A percentile compares a stretch with the other conserved stretches of the same genome.
These are phyloP conservation scores for Phaffomyces antillensis DNA, from an alignment of 805 yeast genomes.

Conservation along the genomic window DNA sequence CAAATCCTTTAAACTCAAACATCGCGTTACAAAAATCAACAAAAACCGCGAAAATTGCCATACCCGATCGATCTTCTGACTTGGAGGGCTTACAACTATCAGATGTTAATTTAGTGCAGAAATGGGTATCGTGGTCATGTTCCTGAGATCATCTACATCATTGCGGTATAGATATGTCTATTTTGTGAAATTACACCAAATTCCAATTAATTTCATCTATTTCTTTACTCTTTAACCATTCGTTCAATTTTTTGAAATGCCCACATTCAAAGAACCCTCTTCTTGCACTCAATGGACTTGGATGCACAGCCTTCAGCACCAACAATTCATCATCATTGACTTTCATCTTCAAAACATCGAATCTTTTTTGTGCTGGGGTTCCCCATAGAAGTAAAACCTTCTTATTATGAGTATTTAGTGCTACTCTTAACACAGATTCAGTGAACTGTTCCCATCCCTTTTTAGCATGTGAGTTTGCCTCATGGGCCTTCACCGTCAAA, in stretches of 20 bases:
- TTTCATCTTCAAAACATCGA: conserved; percentile 23
- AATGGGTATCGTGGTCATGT: no score
- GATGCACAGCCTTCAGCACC: conserved; percentile 77
- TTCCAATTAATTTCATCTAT: conserved; percentile 62
- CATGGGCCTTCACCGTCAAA: conserved; percentile 86
- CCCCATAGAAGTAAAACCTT: conserved; percentile 31
- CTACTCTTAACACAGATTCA: conserved; percentile 56
- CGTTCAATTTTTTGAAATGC: conserved; percentile 71
- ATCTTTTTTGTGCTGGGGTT: conserved; percentile 35
- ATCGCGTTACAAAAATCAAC: neutral
- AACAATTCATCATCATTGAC: conserved; percentile 26
- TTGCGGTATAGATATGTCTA: neutral
- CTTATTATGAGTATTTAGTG: conserved; percentile 33
- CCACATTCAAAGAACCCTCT: conserved; percentile 75
- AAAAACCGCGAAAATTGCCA: no score
- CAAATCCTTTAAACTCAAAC: neutral
- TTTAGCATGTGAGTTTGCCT: conserved; percentile 86
- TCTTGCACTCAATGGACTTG: conserved; percentile 89
- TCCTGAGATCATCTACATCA: no score
- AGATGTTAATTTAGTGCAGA: no score
- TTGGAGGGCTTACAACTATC: no score
- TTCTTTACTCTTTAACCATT: conserved; percentile 51
- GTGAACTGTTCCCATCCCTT: conserved; percentile 94
- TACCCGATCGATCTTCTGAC: no score
- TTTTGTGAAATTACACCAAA: conserved; percentile 11